Evolutionary conservation across 192 early-diverging fungal genomes (phyloP).

Genomic region (Backusella sp.): DNA sequence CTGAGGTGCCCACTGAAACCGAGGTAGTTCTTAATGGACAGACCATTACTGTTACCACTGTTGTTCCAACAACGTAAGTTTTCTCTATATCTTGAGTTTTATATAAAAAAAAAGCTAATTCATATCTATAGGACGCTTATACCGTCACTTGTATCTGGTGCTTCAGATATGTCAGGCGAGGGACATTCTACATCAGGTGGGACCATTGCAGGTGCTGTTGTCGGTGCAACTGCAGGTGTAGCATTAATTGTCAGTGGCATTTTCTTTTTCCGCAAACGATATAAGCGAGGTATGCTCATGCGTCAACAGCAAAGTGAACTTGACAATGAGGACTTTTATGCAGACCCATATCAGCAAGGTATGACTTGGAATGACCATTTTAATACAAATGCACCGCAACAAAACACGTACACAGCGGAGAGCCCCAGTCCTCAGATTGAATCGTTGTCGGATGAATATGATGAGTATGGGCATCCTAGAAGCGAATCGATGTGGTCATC

Average conservation of each 20-base stretch:
- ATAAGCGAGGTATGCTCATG: neutral
- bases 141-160: conserved; percentile 4
- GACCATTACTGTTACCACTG: conserved; percentile 11
- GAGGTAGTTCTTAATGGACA: conserved; percentile 12
- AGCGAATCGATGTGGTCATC: neutral
- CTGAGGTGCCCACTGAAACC: conserved; percentile 3
- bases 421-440: neutral
- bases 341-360: conserved; percentile 11
- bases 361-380: neutral
- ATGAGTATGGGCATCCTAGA: conserved; percentile 8
- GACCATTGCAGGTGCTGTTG: conserved; percentile 8
- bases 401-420: neutral
- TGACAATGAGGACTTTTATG: conserved; percentile 18
- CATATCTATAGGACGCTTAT: conserved; percentile 5
- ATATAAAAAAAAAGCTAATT: neutral
- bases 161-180: neutral
- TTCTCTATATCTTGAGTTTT: neutral
- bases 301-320: conserved; percentile 6
- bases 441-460: neutral
- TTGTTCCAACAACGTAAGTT: conserved; percentile 16
- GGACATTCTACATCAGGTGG: neutral
- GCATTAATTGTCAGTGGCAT: neutral
- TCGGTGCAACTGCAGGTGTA: neutral
- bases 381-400: neutral
- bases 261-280: neutral